Evolutionary conservation across 2,329 filamentous ascomycete genomes (phyloP).

Genomic region (Knoxdaviesia capensis): DNA sequence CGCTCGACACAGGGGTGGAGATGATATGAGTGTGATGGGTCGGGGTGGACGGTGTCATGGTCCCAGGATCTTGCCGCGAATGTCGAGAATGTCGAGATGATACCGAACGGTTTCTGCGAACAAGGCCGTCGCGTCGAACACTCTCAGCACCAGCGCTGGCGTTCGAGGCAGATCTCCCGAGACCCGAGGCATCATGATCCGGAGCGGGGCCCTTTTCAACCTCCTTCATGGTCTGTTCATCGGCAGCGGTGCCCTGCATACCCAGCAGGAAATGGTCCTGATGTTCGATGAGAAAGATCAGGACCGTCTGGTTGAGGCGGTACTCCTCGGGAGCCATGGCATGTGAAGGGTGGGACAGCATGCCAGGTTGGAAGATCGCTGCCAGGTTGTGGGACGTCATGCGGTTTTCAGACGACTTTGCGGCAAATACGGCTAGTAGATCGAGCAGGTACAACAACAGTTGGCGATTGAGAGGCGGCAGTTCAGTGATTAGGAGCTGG

Average conservation of each 20-base stretch:
- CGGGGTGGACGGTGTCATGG: constrained; percentile 2
- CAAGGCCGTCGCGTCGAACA: constrained; percentile 56
- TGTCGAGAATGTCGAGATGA: constrained; percentile 49
- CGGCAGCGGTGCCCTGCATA: constrained; percentile 97
- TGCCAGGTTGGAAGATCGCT: constrained; percentile 92
- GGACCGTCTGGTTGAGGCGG: constrained; percentile 81
- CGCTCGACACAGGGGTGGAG: constrained; percentile 29
- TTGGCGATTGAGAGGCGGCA: constrained; percentile 85
- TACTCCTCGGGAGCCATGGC: constrained; percentile 95
- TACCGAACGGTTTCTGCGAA: constrained; percentile 77
- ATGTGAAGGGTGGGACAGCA: constrained; percentile 82
- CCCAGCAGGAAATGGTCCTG: constrained; percentile 97
- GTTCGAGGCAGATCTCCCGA: constrained; percentile 65
- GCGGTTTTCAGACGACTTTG: constrained; percentile 88
- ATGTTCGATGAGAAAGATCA: constrained; percentile 96
- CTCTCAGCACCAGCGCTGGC: constrained; percentile 80
- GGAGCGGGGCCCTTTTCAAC: background rate
- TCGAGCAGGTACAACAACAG: constrained; percentile 90
- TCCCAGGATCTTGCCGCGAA: constrained; percentile 3
- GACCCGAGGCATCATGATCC: constrained; percentile 16
- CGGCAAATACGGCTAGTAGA: constrained; percentile 86
- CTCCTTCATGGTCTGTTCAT: constrained; percentile 46
- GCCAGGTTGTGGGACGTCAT: constrained; percentile 92
- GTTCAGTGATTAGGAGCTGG: constrained; percentile 75
- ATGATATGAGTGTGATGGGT: constrained; percentile 14